Evolutionary conservation across 2,329 filamentous ascomycete genomes (phyloP), one percentile per base, ranked within the genome.

Genomic region (Aspergillus sp.): DNA sequence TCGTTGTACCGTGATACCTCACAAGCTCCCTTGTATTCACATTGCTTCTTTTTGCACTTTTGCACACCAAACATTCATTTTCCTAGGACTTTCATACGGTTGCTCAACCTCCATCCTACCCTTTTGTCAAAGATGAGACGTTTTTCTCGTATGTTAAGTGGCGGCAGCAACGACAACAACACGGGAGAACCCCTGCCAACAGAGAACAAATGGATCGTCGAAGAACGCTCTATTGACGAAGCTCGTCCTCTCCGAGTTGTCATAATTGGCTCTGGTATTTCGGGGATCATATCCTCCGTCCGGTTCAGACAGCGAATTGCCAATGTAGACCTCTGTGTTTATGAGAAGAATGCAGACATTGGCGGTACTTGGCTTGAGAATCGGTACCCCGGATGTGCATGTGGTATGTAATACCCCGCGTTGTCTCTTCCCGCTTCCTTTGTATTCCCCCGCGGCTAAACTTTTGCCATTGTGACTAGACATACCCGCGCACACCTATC

Each of bases 401-500:
- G 63, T 49, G 63, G 61, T 64, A 54, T 37, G 55, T 59, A 17
- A 46, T 43, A 25, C 27, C 15, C 7, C 10, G 3, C 10, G 13
- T 42, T 42, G 9, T 42, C 5, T 12, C 7, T 9, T 15, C 67
- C 0, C 30, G 5, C 35, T 13, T 44, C 5, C 19, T 25, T 9
- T 15, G 19, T n/a, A 7, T 13, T 17, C 2, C 4, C n/a, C 37
- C 10, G 13, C n/a, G n/a, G 10, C 15, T 23, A 5, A 20, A 7
- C 15, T 9, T 9, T 15, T 46, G 12, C 41, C 5, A 12, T 15
- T 9, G 10, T 39, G 12, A 30, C 10, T 7, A 66, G 72, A 77
- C 53, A 73, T 75, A 22, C 74, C 73, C 0, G 64, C 64, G 4
- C 72, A 75, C 43, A 71, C 69, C 22, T 76, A 77, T 44, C 74